These are phyloP conservation scores for Plasmodium fragile DNA, from an alignment of 169 alveolate species.

Conservation along the genomic window DNA sequence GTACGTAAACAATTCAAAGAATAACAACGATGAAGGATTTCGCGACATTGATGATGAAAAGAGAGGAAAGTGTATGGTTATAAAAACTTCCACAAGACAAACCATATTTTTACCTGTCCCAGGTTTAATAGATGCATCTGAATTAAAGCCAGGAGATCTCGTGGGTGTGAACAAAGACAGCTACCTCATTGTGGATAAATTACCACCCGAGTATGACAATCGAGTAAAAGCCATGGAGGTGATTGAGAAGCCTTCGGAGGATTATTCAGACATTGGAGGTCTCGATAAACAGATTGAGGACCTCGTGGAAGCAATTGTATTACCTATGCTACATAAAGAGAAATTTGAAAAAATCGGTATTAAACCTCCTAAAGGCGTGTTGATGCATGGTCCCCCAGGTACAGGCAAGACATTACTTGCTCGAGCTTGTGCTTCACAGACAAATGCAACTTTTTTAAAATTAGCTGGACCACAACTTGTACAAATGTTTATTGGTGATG, in stretches of 20 bases:
- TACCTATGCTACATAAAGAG: slow-evolving; percentile 99
- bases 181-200: slow-evolving; percentile 97
- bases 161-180: slow-evolving; percentile 99
- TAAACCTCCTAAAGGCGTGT: slow-evolving; percentile 98
- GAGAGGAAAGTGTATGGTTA: slow-evolving; percentile 91
- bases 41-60: slow-evolving; percentile 79
- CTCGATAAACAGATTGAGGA: slow-evolving; percentile 99
- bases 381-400: slow-evolving; percentile 99
- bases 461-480: slow-evolving; percentile 99
- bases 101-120: slow-evolving; percentile 99
- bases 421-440: slow-evolving; percentile 97
- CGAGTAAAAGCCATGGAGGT: slow-evolving; percentile 99
- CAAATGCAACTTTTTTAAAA: slow-evolving; percentile 98
- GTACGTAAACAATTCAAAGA: slow-evolving; percentile 29
- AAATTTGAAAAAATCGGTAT: slow-evolving; percentile 98
- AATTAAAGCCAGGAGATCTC: slow-evolving; percentile 95
- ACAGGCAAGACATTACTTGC: slow-evolving; percentile 96
- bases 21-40: slow-evolving; percentile 55
- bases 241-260: slow-evolving; percentile 99
- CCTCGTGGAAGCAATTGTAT: slow-evolving; percentile 98
- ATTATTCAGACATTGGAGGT: slow-evolving; percentile 99
- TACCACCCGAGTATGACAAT: slow-evolving; percentile 99
- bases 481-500: slow-evolving; percentile 99
- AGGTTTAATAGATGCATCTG: slow-evolving; percentile 96
- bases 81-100: slow-evolving; percentile 95